Evolutionary conservation across 345 rosid genomes (phyloP), one percentile per base, ranked within the genome.

Genomic region (Diplotaxis tenuifolia): DNA sequence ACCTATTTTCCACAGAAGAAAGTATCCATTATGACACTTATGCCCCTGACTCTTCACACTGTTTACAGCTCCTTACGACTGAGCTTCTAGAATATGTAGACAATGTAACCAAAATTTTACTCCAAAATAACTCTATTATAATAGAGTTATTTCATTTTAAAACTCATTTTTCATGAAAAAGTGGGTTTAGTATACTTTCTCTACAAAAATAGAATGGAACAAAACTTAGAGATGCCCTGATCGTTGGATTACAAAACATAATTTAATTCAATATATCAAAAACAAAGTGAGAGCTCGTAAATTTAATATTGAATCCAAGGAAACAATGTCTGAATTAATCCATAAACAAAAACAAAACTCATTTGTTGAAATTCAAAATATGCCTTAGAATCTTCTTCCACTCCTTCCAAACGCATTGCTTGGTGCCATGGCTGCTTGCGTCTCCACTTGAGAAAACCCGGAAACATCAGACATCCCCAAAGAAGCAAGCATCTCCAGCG

Each of bases 381-480:
- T 36, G 54, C 29, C 27, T 71, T 57, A 58, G 67, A 0, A 68
- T 11, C 63, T 67, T 68, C 73, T 61, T 50, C 4, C 55, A 0
- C 47, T 62, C 0, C 73, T 53, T 21, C 16, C 40, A 34, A 34
- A 47, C 16, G 42, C 3, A 42, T 42, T 42, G 50, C 50, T 6
- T 3, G 55, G 54, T 36, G 21, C 73, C 23, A 75, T 1, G 16
- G 73, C 40, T 32, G 72, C 42, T 61, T 68, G 57, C 9, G 55
- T 15, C 47, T 75, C 68, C 0, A 34, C 73, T 60, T 18, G 8
- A 34, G 73, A 75, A n/a, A 88, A 64, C 16, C 89, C 89, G 7
- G 84, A 74, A 19, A 83, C 47, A 15, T 88, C 89, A 14, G 82
- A 65, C 93, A 90, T 88, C 16, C 93, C 96, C 65, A 90, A 88